Evolutionary conservation across 2,329 filamentous ascomycete species (phyloP), one percentile per base, ranked within the genome.

Genomic region (Aspergillus sclerotialis): DNA sequence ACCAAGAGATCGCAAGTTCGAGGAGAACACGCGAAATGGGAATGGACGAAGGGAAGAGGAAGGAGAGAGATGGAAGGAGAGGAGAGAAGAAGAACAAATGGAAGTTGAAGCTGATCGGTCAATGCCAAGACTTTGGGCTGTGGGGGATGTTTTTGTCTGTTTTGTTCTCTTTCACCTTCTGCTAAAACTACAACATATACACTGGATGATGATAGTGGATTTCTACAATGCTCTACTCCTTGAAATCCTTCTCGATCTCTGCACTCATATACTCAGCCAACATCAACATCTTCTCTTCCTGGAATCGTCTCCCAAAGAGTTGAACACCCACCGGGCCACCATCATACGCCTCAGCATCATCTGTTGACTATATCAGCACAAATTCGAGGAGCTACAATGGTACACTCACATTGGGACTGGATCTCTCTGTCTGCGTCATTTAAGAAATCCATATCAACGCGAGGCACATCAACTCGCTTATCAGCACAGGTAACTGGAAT

Each of bases 401-500:
- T n/a, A 24, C 15, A 58, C 70, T 60, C 47, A 75, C 70, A 78
- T 16, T 66, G 58, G 34, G 64, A 56, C 48, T 67, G 65, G n/a
- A 67, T 65, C 27, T 53, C 46, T 35, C 53, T 50, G 35, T 76
- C 72, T 1, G 55, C 30, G 0, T 65, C 63, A 35, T 54, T 64
- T n/a, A 64, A 23, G 1, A 69, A 65, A 15, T 53, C 39, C 42
- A 64, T 68, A 15, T 43, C 33, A 0, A 44, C 50, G 3, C 43
- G 21, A 24, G 67, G 56, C 10, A 55, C 45, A 48, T 80, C 76
- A 4, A 76, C 32, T 0, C 33, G 49, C 46, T 72, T 70, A 37
- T 78, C 67, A 0, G 67, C 72, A 28, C 53, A 65, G 0, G 73
- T 77, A 1, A 79, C 71, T 0, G 76, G 76, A 12, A 80, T 61